Percentiles rank a stretch among this genome's conserved stretches.
These are phyloP conservation scores for Chalciporus piperatus DNA, from an alignment of 768 basidiomycete species.

Conservation along the genomic window DNA sequence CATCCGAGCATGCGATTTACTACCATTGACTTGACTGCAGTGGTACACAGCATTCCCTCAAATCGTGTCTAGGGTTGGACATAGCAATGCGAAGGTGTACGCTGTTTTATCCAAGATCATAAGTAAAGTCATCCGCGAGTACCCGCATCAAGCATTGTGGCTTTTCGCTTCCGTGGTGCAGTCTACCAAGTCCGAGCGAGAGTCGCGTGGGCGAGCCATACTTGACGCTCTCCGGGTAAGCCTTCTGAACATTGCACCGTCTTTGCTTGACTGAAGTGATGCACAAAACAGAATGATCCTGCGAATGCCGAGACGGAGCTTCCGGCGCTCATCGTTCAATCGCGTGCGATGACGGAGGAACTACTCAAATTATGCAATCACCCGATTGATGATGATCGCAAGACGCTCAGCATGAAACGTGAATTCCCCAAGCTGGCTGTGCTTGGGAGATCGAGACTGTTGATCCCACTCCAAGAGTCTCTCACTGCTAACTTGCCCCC, in stretches of 20 bases:
- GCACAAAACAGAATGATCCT: conserved; percentile 42
- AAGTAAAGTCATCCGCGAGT: conserved; percentile 66
- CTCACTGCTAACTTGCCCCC: conserved; percentile 88
- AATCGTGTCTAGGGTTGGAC: conserved; percentile 90
- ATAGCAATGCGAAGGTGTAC: conserved; percentile 61
- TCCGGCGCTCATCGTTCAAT: conserved; percentile 51
- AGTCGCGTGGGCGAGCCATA: conserved; percentile 56
- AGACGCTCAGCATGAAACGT: conserved; percentile 43
- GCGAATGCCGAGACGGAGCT: conserved; percentile 40
- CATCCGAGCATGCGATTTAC: neutral
- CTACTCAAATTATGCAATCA: conserved; percentile 66
- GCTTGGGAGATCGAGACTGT: conserved; percentile 62
- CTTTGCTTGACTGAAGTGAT: neutral
- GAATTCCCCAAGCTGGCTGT: conserved; percentile 51
- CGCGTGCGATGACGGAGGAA: conserved; percentile 61
- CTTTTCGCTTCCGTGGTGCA: conserved; percentile 85
- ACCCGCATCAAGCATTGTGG: conserved; percentile 93
- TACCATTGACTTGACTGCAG: conserved; percentile 38
- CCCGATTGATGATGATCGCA: conserved; percentile 39
- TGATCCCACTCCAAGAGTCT: conserved; percentile 92
- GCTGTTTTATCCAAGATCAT: conserved; percentile 64
- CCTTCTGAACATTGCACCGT: neutral
- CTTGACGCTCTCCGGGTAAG: conserved; percentile 58
- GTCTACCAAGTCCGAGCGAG: conserved; percentile 67
- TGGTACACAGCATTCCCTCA: conserved; percentile 97